Percentiles rank a stretch among this genome's conserved stretches.
These are phyloP conservation scores for Rhynchospora tenuis DNA, from an alignment of 176 grass and related monocot species.

Conservation along the genomic window DNA sequence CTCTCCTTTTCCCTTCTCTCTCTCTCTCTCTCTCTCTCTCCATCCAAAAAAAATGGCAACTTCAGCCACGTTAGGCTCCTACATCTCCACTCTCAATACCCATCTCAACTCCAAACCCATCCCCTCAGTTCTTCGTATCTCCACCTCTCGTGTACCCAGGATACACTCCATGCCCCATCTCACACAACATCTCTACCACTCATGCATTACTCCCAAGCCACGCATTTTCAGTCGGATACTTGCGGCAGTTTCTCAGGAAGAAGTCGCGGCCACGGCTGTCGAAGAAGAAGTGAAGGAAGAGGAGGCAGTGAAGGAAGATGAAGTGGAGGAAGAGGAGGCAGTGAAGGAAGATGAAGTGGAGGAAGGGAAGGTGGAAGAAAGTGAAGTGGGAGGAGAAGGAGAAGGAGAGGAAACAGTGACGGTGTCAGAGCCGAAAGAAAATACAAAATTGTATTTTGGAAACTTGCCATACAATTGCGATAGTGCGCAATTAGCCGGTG, in stretches of 20 bases:
- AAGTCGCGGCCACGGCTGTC: constrained; percentile 34
- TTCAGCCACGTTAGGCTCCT: constrained; percentile 43
- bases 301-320: not conserved
- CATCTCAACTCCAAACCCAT: constrained; percentile 4
- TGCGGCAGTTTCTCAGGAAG: constrained; percentile 42
- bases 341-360: not conserved
- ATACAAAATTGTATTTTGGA: constrained; percentile 85
- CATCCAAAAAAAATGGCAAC: not conserved
- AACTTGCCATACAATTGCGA: constrained; percentile 96
- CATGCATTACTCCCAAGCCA: not conserved
- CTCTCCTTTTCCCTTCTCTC: not conserved
- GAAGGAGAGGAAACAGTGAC: not conserved
- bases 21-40: not conserved
- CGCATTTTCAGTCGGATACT: constrained; percentile 1
- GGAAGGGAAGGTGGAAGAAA: not conserved
- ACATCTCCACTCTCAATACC: constrained; percentile 34
- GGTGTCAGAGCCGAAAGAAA: not conserved
- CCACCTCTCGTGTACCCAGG: constrained; percentile 6
- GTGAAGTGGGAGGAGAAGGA: not conserved
- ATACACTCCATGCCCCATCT: not conserved
- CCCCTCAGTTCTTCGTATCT: not conserved
- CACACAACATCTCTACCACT: constrained; percentile 4
- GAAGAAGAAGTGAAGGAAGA: constrained; percentile 28
- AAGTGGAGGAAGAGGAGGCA: not conserved
- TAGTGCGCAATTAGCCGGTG: constrained; percentile 77